Evolutionary conservation across 2,329 filamentous ascomycete genomes (phyloP).

Genomic region (Fusarium equiseti): DNA sequence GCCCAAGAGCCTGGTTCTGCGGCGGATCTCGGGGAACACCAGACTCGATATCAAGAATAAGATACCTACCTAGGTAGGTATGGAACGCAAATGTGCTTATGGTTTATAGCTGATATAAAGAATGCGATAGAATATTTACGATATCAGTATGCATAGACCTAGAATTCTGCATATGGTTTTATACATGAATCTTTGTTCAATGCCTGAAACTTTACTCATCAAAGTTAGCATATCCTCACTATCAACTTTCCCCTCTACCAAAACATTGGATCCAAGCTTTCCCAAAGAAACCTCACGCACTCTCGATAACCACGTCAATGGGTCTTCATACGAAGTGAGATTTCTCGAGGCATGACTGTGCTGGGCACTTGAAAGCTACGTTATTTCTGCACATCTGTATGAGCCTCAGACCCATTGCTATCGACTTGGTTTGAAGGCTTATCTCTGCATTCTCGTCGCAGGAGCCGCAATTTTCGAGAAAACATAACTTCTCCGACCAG

Average conservation of each 20-base stretch:
- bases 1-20: slow-evolving; percentile 27
- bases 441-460: not conserved
- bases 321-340: not conserved
- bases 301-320: not conserved
- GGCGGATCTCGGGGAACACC: slow-evolving; percentile 1
- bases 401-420: not conserved
- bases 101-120: not conserved
- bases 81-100: not conserved
- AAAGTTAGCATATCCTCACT: not conserved
- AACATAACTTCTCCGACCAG: not conserved
- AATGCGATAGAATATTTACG: not conserved
- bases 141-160: no score
- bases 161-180: not conserved
- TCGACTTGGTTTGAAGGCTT: not conserved
- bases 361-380: not conserved
- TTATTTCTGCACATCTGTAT: not conserved
- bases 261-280: not conserved
- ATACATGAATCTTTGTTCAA: not conserved
- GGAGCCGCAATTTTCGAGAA: not conserved
- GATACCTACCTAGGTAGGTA: not conserved
- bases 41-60: not conserved
- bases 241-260: slow-evolving; percentile 10
- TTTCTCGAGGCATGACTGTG: not conserved
- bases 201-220: not conserved
- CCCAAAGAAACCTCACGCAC: not conserved